Base-by-base conservation (phyloP, 1,284 basidiomycete genomes). In the Veloboletus limbatus region DNA sequence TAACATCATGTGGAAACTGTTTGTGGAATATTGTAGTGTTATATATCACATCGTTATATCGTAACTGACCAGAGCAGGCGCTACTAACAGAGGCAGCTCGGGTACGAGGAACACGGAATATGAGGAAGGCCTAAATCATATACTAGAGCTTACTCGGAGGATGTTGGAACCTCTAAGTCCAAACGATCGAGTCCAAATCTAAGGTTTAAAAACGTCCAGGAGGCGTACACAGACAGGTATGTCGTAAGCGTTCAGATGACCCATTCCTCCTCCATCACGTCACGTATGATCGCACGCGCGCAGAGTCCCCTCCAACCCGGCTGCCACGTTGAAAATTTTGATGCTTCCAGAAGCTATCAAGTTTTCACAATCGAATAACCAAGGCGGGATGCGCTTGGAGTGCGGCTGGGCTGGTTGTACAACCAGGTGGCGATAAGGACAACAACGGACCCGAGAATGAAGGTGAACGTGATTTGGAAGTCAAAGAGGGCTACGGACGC, bases 351-450 rank as follows among this genome's bases (percentile, higher is more conserved):
- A 49, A 40, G 43, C 22, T 16, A 40, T 59, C 41, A 62, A 8
- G 44, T 51, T 44, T 65, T 65, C 38, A 62, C 51, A 14, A 63
- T 56, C 24, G 60, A 53, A 50, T 67, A 69, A 30, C 54, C 48
- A 8, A 60, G 31, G 28, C 63, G 56, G 31, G 62, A 59, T 9
- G 64, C 31, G n/a, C 16, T 45, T 22, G 47, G 42, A 61, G 62
- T 43, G 59, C 62, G 67, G 41, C 38, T 58, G n/a, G 71, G 84
- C 52, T 87, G 80, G 63, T 94, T 94, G 72, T 97, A 97, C 51
- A 95, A 72, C 81, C 88, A 93, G 2, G 94, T 97, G 22, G 92
- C 87, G 40, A 80, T 75, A 35, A 97, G 79, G 40, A 97, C 94
- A 50, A 92, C 78, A 26, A 76, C 72, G 0, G 91, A 85, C 40